Percentiles rank a stretch among this genome's conserved stretches.
These are phyloP conservation scores for Sicyos baderoa DNA, from an alignment of 306 rosid genomes.

Conservation along the genomic window DNA sequence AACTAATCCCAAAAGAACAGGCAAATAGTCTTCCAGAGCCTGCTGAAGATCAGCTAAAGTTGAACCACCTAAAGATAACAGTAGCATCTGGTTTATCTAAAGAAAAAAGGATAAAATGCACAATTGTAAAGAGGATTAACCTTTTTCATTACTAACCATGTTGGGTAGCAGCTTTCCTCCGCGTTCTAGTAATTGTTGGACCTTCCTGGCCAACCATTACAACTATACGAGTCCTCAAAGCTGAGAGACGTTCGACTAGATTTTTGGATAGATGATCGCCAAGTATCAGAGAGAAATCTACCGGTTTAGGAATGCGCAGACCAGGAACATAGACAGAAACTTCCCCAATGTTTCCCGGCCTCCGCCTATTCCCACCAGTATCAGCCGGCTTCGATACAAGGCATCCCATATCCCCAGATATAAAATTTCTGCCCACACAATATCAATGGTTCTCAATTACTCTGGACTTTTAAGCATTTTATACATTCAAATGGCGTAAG, in stretches of 20 bases:
- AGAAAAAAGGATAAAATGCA: conserved; percentile 18
- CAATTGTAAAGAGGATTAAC: conserved; percentile 16
- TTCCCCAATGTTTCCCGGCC: conserved; percentile 88
- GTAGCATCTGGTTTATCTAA: conserved; percentile 26
- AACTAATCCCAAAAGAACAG: conserved; percentile 84
- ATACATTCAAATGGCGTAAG: not conserved
- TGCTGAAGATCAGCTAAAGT: conserved; percentile 80
- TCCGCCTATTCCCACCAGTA: conserved; percentile 68
- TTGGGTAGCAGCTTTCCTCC: conserved; percentile 72
- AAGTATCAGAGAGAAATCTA: conserved; percentile 65
- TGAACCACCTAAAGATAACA: conserved; percentile 66
- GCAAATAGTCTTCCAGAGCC: conserved; percentile 85
- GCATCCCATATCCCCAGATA: conserved; percentile 70
- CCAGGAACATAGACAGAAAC: conserved; percentile 94
- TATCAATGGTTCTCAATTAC: conserved; percentile 22
- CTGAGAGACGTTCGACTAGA: conserved; percentile 67
- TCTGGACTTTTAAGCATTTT: conserved; percentile 1
- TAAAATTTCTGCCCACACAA: conserved; percentile 32
- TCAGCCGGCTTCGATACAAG: conserved; percentile 62
- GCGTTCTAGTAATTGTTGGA: conserved; percentile 84
- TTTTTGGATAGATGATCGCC: conserved; percentile 75
- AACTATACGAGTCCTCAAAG: conserved; percentile 83
- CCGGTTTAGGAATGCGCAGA: conserved; percentile 83
- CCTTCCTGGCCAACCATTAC: conserved; percentile 95
- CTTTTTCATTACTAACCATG: conserved; percentile 54